These are phyloP conservation scores for Aureobasidium sp. DNA, from an alignment of 2,329 filamentous ascomycete genomes.

Conservation along the genomic window DNA sequence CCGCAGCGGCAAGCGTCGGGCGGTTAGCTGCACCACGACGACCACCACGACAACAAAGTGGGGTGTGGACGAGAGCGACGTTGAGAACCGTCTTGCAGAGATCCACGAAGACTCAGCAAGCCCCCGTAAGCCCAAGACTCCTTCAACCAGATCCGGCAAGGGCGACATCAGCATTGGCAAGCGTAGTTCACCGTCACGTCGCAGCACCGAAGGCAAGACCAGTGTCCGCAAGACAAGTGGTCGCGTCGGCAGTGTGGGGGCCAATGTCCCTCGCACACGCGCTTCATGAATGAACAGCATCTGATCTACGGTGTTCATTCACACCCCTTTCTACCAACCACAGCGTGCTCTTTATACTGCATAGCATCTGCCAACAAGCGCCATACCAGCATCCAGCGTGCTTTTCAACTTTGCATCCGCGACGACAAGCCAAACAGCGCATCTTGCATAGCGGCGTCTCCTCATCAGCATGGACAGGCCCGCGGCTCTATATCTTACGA, in stretches of 20 bases:
- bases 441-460: background rate
- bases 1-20: slow-evolving; percentile 55
- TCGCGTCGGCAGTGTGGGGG: slow-evolving; percentile 29
- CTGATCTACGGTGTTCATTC: background rate
- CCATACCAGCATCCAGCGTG: background rate
- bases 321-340: background rate
- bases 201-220: slow-evolving; percentile 40
- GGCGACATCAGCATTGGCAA: slow-evolving; percentile 40
- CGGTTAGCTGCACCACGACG: slow-evolving; percentile 67
- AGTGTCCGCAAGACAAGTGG: slow-evolving; percentile 44
- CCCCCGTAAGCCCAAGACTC: slow-evolving; percentile 36
- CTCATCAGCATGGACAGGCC: background rate
- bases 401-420: background rate
- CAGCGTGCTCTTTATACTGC: slow-evolving; percentile 9
- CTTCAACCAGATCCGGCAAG: slow-evolving; percentile 32
- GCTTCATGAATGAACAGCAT: slow-evolving; percentile 4
- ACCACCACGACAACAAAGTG: slow-evolving; percentile 53
- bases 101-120: slow-evolving; percentile 19
- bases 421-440: background rate
- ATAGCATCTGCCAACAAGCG: background rate
- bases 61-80: slow-evolving; percentile 37
- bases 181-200: slow-evolving; percentile 35
- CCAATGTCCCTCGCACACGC: slow-evolving; percentile 7
- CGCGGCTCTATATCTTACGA: background rate
- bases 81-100: slow-evolving; percentile 32